Percentiles rank a stretch among this genome's conserved stretches.
Evolutionary conservation across 129 eudicot genomes (phyloP).

Genomic region (Saussurea involucrata): DNA sequence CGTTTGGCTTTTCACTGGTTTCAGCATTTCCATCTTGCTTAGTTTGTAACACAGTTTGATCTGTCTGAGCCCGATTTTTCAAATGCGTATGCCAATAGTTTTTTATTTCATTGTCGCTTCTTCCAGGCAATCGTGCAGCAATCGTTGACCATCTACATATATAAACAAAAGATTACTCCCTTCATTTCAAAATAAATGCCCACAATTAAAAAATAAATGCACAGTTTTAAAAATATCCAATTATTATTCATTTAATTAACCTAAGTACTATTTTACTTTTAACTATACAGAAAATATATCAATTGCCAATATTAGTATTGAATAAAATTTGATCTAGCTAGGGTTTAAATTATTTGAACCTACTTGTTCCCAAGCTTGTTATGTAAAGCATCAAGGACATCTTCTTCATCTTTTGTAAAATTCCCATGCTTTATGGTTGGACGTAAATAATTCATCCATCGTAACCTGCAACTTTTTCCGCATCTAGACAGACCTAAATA

Average conservation of each 20-base stretch:
- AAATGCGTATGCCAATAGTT: slow-evolving; percentile 33
- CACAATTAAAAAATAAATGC: no score
- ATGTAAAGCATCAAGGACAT: slow-evolving; percentile 13
- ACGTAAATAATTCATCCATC: slow-evolving; percentile 47
- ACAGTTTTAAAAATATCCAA: no score
- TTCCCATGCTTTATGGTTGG: slow-evolving; percentile 35
- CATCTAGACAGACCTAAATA: slow-evolving; percentile 30
- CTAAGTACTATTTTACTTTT: no score
- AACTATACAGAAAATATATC: background rate
- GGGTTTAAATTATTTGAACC: background rate
- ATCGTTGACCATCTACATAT: slow-evolving; percentile 37
- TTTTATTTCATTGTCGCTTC: slow-evolving; percentile 43
- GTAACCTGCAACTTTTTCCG: slow-evolving; percentile 44
- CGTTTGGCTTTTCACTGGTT: background rate
- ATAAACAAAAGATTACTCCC: background rate
- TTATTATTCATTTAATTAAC: no score
- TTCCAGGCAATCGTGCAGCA: slow-evolving; percentile 37
- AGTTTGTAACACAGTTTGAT: background rate
- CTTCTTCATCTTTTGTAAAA: slow-evolving; percentile 34
- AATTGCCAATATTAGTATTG: background rate
- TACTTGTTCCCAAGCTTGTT: slow-evolving; percentile 31
- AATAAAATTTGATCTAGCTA: background rate
- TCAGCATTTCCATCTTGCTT: background rate
- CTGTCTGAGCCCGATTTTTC: background rate
- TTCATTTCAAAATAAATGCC: no score